Evolutionary conservation across 345 rosid genomes (phyloP).

Genomic region (Pugionium cornutum): DNA sequence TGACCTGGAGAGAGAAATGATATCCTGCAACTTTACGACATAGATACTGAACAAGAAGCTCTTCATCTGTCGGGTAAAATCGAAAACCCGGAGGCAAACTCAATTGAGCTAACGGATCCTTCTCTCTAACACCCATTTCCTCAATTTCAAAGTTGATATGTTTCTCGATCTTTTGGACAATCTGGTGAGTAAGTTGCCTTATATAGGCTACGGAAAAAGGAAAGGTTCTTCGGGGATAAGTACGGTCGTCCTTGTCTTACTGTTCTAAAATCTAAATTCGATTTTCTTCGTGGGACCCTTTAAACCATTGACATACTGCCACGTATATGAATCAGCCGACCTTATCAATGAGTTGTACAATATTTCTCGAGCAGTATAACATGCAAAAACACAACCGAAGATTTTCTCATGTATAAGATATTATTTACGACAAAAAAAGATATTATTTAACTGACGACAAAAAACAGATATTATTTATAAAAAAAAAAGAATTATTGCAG

Average conservation of each 20-base stretch:
- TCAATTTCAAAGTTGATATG: constrained; percentile 8
- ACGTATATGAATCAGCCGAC: constrained; percentile 33
- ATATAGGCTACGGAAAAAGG: constrained; percentile 36
- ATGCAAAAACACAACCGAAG: constrained; percentile 8
- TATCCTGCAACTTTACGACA: constrained; percentile 83
- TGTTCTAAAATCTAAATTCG: constrained; percentile 29
- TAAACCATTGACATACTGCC: constrained; percentile 30
- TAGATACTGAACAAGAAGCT: constrained; percentile 86
- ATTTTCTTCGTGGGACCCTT: constrained; percentile 36
- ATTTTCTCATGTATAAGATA: neutral
- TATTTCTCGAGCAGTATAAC: constrained; percentile 25
- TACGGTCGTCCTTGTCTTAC: constrained; percentile 70
- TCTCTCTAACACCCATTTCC: constrained; percentile 65
- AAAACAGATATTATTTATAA: too few relatives aligned
- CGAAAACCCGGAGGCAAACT: constrained; percentile 96
- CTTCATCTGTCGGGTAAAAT: constrained; percentile 93
- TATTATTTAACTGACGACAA: too few relatives aligned
- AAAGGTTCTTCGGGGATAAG: constrained; percentile 45
- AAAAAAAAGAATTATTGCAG: neutral
- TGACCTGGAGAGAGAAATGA: constrained; percentile 62
- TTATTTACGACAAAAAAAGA: too few relatives aligned
- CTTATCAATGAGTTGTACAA: constrained; percentile 30
- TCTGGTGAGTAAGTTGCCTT: neutral
- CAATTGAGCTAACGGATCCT: constrained; percentile 70
- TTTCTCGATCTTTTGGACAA: constrained; percentile 24